Base-by-base conservation (phyloP, 148 eudicot species). In the Vaccinium darrowii region DNA sequence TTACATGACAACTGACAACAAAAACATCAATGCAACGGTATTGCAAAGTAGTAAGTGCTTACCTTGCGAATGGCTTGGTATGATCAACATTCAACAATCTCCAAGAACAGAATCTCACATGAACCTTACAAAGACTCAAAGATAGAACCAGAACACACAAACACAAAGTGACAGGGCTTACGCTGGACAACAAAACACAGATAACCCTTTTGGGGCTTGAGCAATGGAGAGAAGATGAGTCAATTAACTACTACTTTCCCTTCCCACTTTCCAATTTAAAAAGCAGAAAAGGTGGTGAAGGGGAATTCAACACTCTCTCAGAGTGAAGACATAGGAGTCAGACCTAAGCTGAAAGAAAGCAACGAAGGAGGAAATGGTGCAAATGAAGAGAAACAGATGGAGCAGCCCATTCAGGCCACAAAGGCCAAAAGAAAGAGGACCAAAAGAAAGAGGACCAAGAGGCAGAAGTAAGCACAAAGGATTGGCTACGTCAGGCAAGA, bases 221-320 rank as follows among this genome's bases (percentile, higher is more conserved):
- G 60, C 52, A 49, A 76, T 23, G 56, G 76, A 81, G 84, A 79
- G 76, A 16, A 60, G 50, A 74, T 54, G 83, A 49, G 7, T 82
- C n/a, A 58, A 78, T 73, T 43, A 84, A 80, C 62, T 83, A 86
- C 79, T 60, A 76, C 79, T 85, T 47, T 88, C 90, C 89, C 86
- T 86, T 84, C 88, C 94, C 91, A 90, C 86, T 91, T 92, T 84
- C 90, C 88, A 87, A 89, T 76, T 84, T 36, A 91, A 95, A 95
- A 95, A 87, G 87, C 88, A 87, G 92, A 86, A 86, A 89, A 90
- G 79, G 60, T 73, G 90, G 87, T n/a, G 87, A 89, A 87, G 81
- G 89, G 90, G 76, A 73, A 81, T 72, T 60, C 69, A 73, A 82
- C 62, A 80, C 30, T 50, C 72, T 33, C 79, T 74, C 51, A 19